Evolutionary conservation across 1,284 basidiomycete species (phyloP), one percentile per base, ranked within the genome.

Genomic region (Trametes hirsuta): DNA sequence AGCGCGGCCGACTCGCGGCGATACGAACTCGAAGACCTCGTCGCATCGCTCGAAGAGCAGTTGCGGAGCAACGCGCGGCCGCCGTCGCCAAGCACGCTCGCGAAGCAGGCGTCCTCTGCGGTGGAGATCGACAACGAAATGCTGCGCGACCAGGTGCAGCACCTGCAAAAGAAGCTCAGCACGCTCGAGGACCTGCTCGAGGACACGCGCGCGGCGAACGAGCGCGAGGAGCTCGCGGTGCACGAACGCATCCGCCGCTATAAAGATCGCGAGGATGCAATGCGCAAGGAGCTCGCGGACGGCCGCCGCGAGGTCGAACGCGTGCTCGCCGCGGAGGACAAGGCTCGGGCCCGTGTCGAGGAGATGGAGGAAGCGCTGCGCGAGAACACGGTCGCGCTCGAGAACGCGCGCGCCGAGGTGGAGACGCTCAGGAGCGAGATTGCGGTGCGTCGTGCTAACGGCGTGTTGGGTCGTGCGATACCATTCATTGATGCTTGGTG

Each of bases 101-200:
- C 75, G 22, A 78, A 78, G 10, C 78, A 79, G 51, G 76, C 82
- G 8, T 72, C 80, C 11, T 83, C 85, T 2, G 85, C 94, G 0
- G 85, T 88, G 1, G 87, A 95, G 70, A 98, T 98, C 69, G 95
- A 98, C 76, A 97, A 97, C 69, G 95, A 98, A 74, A 89, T 87
- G 24, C 83, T 97, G 34, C 87, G 85, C 18, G 95, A 96, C 42
- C 95, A 98, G 72, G 82, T 94, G 25, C 83, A 86, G 54, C 94
- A 98, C 73, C 80, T 97, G 35, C 90, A 94, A 71, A 85, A 83
- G 71, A 91, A 91, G 73, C 83, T 95, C 45, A 75, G 81, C 2
- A 79, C 79, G 35, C 80, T 96, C 64, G 95, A 98, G 70, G 96
- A 97, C 69, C 80, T 88, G 67, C 81, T 98, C 10, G 93, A 95